A percentile compares a stretch with the other conserved stretches of the same genome.
Evolutionary conservation across 2,329 filamentous ascomycete species (phyloP).

Genomic region (Acephala macrosclerotiorum): DNA sequence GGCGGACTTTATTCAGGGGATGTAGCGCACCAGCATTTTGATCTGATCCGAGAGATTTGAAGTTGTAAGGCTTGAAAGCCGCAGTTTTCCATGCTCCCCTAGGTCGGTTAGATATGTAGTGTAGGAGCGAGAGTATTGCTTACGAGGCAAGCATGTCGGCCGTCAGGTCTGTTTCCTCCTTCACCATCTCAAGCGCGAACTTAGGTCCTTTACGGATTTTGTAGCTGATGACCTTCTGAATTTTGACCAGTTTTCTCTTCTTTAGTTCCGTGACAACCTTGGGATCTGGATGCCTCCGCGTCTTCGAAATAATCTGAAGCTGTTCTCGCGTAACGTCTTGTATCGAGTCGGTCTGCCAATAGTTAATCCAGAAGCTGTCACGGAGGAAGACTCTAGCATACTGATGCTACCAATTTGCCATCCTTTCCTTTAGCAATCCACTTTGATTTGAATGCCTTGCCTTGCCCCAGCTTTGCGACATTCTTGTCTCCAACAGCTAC

Average conservation of each 20-base stretch:
- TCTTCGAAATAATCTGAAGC: slow-evolving; percentile 75
- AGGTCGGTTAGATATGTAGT: slow-evolving; percentile 29
- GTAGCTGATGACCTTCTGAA: slow-evolving; percentile 87
- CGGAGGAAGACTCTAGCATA: slow-evolving; percentile 42
- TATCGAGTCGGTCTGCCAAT: slow-evolving; percentile 71
- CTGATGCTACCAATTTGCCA: slow-evolving; percentile 61
- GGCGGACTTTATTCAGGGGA: slow-evolving; percentile 90
- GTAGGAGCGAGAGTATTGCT: slow-evolving; percentile 27
- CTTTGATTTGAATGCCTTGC: slow-evolving; percentile 88
- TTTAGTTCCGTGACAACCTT: slow-evolving; percentile 84
- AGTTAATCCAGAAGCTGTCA: slow-evolving; percentile 21
- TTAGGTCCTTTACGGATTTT: slow-evolving; percentile 84
- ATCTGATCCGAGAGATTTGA: slow-evolving; percentile 69
- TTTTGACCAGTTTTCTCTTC: slow-evolving; percentile 88
- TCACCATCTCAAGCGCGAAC: slow-evolving; percentile 85
- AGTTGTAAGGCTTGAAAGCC: slow-evolving; percentile 85
- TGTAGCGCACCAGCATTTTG: slow-evolving; percentile 68
- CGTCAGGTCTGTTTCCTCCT: slow-evolving; percentile 95
- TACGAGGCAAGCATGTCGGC: slow-evolving; percentile 84
- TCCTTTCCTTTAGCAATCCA: slow-evolving; percentile 71
- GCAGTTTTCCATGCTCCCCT: slow-evolving; percentile 91
- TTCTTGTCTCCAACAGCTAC: slow-evolving; percentile 74
- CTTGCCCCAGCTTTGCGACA: slow-evolving; percentile 84
- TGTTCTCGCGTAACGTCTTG: slow-evolving; percentile 80
- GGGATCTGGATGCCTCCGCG: slow-evolving; percentile 71